phyloP scores from a whole-genome alignment of 2,329 filamentous ascomycete species.

The Hortaea sp. region DNA sequence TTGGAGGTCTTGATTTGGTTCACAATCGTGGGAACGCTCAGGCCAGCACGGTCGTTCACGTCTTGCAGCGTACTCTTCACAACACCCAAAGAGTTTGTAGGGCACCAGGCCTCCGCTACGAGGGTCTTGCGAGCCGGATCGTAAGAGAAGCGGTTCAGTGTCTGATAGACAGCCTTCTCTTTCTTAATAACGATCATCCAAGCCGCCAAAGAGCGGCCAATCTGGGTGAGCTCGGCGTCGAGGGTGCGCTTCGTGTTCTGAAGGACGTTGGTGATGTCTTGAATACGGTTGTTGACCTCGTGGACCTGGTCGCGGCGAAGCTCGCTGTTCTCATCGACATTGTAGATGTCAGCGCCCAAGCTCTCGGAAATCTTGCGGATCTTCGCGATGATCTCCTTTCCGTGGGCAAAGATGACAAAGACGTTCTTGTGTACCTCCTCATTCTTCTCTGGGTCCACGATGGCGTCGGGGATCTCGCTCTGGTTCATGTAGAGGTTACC shows the following conservation, averaged over 20 bases:
- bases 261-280: slow-evolving; percentile 84
- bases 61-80: slow-evolving; percentile 93
- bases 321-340: slow-evolving; percentile 94
- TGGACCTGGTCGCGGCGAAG: slow-evolving; percentile 90
- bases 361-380: slow-evolving; percentile 99
- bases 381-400: slow-evolving; percentile 96
- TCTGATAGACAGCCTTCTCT: slow-evolving; percentile 95
- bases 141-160: slow-evolving; percentile 92
- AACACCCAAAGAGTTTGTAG: slow-evolving; percentile 75
- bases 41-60: slow-evolving; percentile 87
- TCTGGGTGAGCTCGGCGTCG: slow-evolving; percentile 85
- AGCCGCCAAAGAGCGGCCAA: slow-evolving; percentile 80
- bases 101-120: slow-evolving; percentile 96
- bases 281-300: slow-evolving; percentile 88
- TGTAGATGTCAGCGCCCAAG: slow-evolving; percentile 89
- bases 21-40: slow-evolving; percentile 97
- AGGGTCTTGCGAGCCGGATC: slow-evolving; percentile 90
- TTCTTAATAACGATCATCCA: slow-evolving; percentile 99
- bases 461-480: slow-evolving; percentile 88
- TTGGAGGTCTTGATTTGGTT: slow-evolving; percentile 97
- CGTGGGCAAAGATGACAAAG: slow-evolving; percentile 97
- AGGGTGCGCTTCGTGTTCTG: slow-evolving; percentile 92
- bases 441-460: slow-evolving; percentile 86
- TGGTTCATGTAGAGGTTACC: slow-evolving; percentile 99
- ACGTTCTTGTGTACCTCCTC: slow-evolving; percentile 94